Conservation (phyloP, 78 protist species). For the Cavenderia fasciculata region DNA sequence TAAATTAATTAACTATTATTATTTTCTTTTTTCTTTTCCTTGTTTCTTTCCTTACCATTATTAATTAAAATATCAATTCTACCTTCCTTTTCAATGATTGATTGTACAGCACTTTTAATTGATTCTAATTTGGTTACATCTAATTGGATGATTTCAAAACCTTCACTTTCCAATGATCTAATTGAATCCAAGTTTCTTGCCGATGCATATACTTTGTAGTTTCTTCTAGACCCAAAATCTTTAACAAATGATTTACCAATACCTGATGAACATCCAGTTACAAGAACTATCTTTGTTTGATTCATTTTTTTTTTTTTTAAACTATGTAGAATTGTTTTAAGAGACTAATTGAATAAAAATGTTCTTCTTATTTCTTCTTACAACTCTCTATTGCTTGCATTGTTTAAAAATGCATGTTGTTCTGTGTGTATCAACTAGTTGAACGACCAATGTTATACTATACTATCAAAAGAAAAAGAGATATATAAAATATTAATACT, state of each 20-base stretch:
- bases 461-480: too few relatives aligned
- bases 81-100: constrained; percentile 17
- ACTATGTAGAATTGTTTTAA: too few relatives aligned
- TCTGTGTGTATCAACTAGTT: too few relatives aligned
- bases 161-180: background rate
- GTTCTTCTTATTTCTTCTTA: too few relatives aligned
- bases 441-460: too few relatives aligned
- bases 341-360: too few relatives aligned
- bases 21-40: too few relatives aligned
- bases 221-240: background rate
- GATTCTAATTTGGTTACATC: constrained; percentile 40
- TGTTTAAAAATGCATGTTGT: too few relatives aligned
- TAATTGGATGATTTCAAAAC: constrained; percentile 1
- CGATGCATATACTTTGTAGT: constrained; percentile 30
- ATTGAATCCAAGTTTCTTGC: constrained; percentile 33
- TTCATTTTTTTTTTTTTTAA: background rate
- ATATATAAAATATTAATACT: too few relatives aligned
- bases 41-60: too few relatives aligned
- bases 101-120: constrained; percentile 1
- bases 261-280: constrained; percentile 34
- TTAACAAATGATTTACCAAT: constrained; percentile 10
- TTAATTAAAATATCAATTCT: constrained; percentile 52
- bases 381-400: too few relatives aligned
- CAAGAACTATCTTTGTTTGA: constrained; percentile 8
- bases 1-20: too few relatives aligned